Conservation (phyloP, 306 rosid species). For the Lathyrus tuberosus region DNA sequence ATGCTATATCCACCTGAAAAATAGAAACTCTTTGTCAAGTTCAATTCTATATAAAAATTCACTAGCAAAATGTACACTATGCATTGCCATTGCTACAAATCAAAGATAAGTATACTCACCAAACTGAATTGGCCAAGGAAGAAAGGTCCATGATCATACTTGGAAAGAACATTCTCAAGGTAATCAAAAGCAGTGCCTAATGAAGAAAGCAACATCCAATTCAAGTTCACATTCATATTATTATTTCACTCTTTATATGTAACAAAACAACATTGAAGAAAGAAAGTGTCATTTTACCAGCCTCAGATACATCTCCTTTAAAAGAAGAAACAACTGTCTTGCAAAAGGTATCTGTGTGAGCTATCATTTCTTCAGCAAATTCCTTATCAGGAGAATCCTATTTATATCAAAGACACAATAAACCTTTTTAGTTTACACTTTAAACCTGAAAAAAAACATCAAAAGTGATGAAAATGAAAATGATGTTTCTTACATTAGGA, state of each 20-base stretch:
- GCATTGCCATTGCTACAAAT: not conserved
- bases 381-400: constrained; percentile 63
- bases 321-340: constrained; percentile 55
- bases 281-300: constrained; percentile 50
- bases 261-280: constrained; percentile 29
- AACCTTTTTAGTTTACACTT: not conserved
- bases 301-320: constrained; percentile 59
- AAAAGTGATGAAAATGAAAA: not conserved
- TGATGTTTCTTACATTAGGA: constrained; percentile 58
- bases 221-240: not conserved
- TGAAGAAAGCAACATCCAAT: not conserved
- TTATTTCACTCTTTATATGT: no score
- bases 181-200: constrained; percentile 67
- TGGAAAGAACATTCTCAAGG: constrained; percentile 72
- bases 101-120: constrained; percentile 43
- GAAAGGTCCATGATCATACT: constrained; percentile 77
- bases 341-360: constrained; percentile 59
- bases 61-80: not conserved
- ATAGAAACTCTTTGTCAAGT: not conserved
- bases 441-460: constrained; percentile 8
- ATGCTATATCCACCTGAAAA: constrained; percentile 85
- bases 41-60: constrained; percentile 2
- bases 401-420: constrained; percentile 1
- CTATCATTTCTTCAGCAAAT: constrained; percentile 73
- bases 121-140: constrained; percentile 81